Percentiles rank a stretch among this genome's conserved stretches.
Evolutionary conservation across 1,284 basidiomycete genomes (phyloP).

Genomic region (Pseudozyma hubeiensis): DNA sequence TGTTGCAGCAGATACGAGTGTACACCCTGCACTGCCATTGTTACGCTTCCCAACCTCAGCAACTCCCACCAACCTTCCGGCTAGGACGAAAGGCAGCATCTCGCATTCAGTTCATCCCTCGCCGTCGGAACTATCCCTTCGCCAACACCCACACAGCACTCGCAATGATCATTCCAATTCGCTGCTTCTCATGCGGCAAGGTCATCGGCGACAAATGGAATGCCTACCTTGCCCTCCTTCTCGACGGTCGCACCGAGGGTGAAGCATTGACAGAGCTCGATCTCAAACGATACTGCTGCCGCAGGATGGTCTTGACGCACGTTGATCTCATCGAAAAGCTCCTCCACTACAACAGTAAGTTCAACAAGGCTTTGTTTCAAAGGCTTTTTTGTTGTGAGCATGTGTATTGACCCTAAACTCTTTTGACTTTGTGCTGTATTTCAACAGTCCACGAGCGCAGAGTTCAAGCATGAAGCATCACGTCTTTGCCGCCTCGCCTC

Average conservation of each 20-base stretch:
- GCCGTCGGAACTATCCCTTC: no score
- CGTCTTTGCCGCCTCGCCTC: not conserved
- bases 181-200: constrained; percentile 69
- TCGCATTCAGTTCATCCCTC: no score
- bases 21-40: not conserved
- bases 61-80: not conserved
- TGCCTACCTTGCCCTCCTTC: constrained; percentile 65
- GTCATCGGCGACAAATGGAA: constrained; percentile 69
- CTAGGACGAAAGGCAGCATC: not conserved
- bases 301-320: constrained; percentile 96
- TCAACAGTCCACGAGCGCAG: constrained; percentile 43
- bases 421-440: not conserved
- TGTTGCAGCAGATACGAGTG: no score
- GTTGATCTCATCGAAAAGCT: constrained; percentile 97
- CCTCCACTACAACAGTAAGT: constrained; percentile 93
- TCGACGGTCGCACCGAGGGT: constrained; percentile 72
- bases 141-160: not conserved
- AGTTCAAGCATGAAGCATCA: constrained; percentile 21
- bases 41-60: not conserved
- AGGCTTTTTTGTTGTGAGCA: not conserved
- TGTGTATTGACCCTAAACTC: not conserved
- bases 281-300: constrained; percentile 93
- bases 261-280: constrained; percentile 92
- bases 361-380: no score
- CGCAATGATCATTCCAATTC: constrained; percentile 64